Evolutionary conservation across 2,329 filamentous ascomycete species (phyloP).

Genomic region (Penicillium sp.): DNA sequence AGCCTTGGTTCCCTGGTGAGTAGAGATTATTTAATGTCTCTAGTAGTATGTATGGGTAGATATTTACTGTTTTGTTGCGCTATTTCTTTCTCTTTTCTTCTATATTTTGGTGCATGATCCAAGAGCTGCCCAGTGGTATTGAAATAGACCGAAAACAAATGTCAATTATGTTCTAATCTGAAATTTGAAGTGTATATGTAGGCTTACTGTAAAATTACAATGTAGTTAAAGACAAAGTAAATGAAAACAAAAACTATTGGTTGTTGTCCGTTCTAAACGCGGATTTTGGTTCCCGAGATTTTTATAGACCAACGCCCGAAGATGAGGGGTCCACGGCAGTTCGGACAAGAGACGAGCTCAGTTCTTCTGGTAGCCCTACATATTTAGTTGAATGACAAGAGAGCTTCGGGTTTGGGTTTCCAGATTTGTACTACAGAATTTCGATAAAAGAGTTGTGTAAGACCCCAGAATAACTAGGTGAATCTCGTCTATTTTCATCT

Average conservation of each 20-base stretch:
- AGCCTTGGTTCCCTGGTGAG: conserved; percentile 5
- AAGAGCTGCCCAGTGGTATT: too few species aligned
- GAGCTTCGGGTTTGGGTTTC: background rate
- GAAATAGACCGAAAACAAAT: background rate
- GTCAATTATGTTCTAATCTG: background rate
- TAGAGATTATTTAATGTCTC: background rate
- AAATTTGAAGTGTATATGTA: background rate
- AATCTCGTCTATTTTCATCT: background rate
- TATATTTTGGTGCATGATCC: background rate
- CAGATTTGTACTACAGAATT: background rate
- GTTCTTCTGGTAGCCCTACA: too few species aligned
- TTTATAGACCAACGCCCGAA: too few species aligned
- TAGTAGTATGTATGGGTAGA: background rate
- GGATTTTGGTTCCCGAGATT: background rate
- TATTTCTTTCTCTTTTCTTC: background rate
- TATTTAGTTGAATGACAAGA: background rate
- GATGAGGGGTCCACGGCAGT: too few species aligned
- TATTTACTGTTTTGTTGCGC: background rate
- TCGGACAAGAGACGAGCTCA: too few species aligned
- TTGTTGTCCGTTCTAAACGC: background rate
- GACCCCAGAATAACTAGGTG: background rate
- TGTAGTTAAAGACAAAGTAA: too few species aligned
- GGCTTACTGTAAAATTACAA: too few species aligned
- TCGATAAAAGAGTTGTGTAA: background rate
- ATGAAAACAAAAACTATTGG: too few species aligned